Conservation (phyloP, 1,284 basidiomycete genomes). For the Fomes fomentarius region DNA sequence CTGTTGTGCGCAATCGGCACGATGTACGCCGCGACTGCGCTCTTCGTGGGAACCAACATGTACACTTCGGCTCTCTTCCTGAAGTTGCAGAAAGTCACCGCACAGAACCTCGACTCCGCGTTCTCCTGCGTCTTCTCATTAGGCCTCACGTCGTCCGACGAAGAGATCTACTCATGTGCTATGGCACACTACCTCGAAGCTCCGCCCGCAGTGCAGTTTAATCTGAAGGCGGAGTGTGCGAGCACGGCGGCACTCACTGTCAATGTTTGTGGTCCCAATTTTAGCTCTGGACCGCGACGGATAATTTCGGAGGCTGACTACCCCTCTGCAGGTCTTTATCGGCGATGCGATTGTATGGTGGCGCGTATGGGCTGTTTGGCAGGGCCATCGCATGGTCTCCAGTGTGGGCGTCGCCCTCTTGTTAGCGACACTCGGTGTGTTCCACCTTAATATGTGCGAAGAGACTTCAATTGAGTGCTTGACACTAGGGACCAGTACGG, state of each 20-base stretch:
- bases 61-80: not conserved
- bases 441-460: too few relatives aligned
- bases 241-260: not conserved
- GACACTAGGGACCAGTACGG: too few relatives aligned
- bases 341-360: not conserved
- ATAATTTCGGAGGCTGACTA: too few relatives aligned
- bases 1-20: not conserved
- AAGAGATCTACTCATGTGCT: not conserved
- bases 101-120: not conserved
- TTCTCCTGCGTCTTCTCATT: not conserved
- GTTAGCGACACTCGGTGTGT: not conserved
- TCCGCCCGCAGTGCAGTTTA: not conserved
- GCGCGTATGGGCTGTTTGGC: not conserved
- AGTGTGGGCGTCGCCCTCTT: not conserved
- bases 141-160: not conserved
- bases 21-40: not conserved
- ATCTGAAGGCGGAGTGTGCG: not conserved
- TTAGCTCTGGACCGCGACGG: not conserved
- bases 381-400: not conserved
- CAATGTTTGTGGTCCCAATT: not conserved
- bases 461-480: too few relatives aligned
- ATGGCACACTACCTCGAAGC: not conserved
- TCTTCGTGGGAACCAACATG: not conserved
- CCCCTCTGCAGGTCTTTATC: not conserved
- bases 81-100: not conserved